Base-by-base conservation (phyloP, 1,284 basidiomycete genomes). In the Rugiboletus extremiorientalis region DNA sequence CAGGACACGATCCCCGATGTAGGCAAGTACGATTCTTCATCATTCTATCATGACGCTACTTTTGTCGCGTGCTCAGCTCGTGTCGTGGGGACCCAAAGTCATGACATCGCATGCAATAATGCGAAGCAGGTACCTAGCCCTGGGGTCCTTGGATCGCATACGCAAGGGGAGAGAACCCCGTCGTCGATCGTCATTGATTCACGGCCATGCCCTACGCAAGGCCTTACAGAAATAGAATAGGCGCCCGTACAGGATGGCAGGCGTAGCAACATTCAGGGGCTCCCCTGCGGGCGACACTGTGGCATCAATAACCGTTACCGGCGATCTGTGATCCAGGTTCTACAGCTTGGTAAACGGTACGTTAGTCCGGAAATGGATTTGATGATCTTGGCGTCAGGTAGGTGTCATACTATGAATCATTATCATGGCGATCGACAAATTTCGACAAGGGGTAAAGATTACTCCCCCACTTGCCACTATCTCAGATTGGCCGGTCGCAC, bases 191-290 rank as follows among this genome's bases (percentile, higher is more conserved):
- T 23, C 37, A 46, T 14, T 34, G 7, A 36, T 34, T 40, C 16
- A 41, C 27, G 41, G 38, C 27, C 16, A 38, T 25, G 25, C 9
- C 18, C 10, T 23, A n/a, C 23, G n/a, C n/a, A n/a, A 12, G 37
- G 37, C 37, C 25, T 34, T 6, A 38, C 34, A 33, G 27, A 23
- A 14, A 42, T 22, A 16, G n/a, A 30, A 53, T 55, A 51, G 54
- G 38, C 65, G 70, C 68, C 6, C 16, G 60, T 62, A 69, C 67
- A 69, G 67, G 63, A 68, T 72, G 67, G 69, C 36, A 64, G 10
- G 31, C 20, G 20, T 23, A 31, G 50, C 36, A 48, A 28, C 14
- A 38, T 41, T 38, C 43, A 54, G n/a, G 48, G 58, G 52, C 25
- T 36, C 18, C 18, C 8, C n/a, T 18, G 23, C 16, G 11, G 40